Evolutionary conservation across 2,329 filamentous ascomycete genomes (phyloP).

Genomic region (Seiridium cupressi): DNA sequence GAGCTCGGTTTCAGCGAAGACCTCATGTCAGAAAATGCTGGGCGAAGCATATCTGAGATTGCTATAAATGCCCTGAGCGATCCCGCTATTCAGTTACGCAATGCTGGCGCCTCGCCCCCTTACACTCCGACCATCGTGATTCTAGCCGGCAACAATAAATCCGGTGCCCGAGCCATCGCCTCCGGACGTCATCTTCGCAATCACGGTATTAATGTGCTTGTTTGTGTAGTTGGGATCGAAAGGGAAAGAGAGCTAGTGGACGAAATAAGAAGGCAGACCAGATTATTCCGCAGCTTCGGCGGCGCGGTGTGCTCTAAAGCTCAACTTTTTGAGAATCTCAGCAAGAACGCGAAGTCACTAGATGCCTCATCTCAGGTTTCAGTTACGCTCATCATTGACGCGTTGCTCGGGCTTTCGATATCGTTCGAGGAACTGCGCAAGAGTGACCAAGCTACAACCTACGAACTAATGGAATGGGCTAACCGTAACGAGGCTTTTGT

Average conservation of each 20-base stretch:
- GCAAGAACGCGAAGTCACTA: slow-evolving; percentile 38
- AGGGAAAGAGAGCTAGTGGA: slow-evolving; percentile 79
- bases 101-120: slow-evolving; percentile 27
- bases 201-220: slow-evolving; percentile 74
- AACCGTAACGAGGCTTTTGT: slow-evolving; percentile 83
- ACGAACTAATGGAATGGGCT: slow-evolving; percentile 90
- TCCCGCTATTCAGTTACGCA: slow-evolving; percentile 56
- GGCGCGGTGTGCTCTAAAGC: slow-evolving; percentile 66
- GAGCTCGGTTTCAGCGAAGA: slow-evolving; percentile 86
- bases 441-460: slow-evolving; percentile 78
- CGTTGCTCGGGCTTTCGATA: slow-evolving; percentile 80
- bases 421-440: slow-evolving; percentile 86
- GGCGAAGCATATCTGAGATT: slow-evolving; percentile 83
- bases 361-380: slow-evolving; percentile 23
- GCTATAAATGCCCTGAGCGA: slow-evolving; percentile 68
- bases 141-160: slow-evolving; percentile 93
- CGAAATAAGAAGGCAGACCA: slow-evolving; percentile 75
- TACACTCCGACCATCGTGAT: slow-evolving; percentile 57
- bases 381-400: slow-evolving; percentile 61
- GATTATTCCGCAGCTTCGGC: slow-evolving; percentile 80
- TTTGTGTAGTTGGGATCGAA: slow-evolving; percentile 83
- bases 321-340: slow-evolving; percentile 60
- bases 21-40: slow-evolving; percentile 89
- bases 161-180: slow-evolving; percentile 78
- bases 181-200: slow-evolving; percentile 85